Evolutionary conservation across 2,329 filamentous ascomycete species (phyloP).

Genomic region (Ceratocystiopsis minuta): DNA sequence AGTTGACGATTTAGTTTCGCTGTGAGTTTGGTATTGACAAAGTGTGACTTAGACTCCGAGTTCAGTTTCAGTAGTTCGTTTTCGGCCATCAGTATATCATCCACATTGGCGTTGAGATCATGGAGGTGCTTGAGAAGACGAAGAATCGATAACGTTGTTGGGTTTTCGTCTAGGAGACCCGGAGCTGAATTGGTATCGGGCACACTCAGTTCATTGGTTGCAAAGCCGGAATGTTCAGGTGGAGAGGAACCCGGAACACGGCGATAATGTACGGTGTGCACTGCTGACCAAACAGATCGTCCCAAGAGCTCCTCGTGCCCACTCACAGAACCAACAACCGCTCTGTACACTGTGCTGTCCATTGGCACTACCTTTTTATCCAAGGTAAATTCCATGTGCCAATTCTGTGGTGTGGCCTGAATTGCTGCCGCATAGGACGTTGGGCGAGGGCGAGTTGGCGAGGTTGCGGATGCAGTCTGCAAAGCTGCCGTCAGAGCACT

Average conservation of each 20-base stretch:
- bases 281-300: slow-evolving; percentile 73
- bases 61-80: slow-evolving; percentile 53
- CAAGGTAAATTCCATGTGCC: slow-evolving; percentile 92
- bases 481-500: slow-evolving; percentile 21
- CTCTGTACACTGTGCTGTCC: slow-evolving; percentile 90
- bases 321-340: slow-evolving; percentile 50
- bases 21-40: slow-evolving; percentile 96
- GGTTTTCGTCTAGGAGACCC: slow-evolving; percentile 63
- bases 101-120: slow-evolving; percentile 79
- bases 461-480: slow-evolving; percentile 25
- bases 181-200: slow-evolving; percentile 31
- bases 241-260: slow-evolving; percentile 70
- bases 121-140: slow-evolving; percentile 79
- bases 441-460: slow-evolving; percentile 42
- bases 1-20: slow-evolving; percentile 94
- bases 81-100: slow-evolving; percentile 71
- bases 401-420: slow-evolving; percentile 68
- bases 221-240: slow-evolving; percentile 48
- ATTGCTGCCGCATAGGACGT: slow-evolving; percentile 76
- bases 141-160: slow-evolving; percentile 72
- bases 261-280: slow-evolving; percentile 84
- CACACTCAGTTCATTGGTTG: neutral
- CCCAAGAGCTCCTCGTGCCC: slow-evolving; percentile 44
- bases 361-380: slow-evolving; percentile 69
- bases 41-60: slow-evolving; percentile 73